Percentiles rank a stretch among this genome's conserved stretches.
phyloP scores from a whole-genome alignment of 2,329 filamentous ascomycete genomes.

The Fusarium circinatum region DNA sequence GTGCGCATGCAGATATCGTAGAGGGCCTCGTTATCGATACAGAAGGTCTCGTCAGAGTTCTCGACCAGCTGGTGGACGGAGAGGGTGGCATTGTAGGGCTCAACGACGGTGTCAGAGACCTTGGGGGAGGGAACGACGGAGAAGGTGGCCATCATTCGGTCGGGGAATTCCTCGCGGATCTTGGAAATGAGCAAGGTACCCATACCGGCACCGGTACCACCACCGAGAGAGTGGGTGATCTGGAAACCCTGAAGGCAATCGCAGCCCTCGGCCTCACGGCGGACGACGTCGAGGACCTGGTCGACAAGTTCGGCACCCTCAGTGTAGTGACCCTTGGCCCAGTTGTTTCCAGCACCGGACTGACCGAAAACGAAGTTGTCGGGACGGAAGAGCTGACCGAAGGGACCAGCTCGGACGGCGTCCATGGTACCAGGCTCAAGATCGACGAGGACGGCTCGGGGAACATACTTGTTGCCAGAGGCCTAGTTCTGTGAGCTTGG shows the following conservation, averaged over 20 bases:
- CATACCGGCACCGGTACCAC: conserved; percentile 99
- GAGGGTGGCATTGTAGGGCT: conserved; percentile 99
- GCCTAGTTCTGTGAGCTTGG: conserved; percentile 65
- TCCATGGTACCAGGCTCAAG: conserved; percentile 99
- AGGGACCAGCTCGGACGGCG: conserved; percentile 96
- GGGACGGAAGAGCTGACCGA: conserved; percentile 98
- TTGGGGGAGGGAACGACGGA: conserved; percentile 98
- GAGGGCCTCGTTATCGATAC: conserved; percentile 99
- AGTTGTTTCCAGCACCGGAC: conserved; percentile 99
- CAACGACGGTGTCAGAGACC: conserved; percentile 99
- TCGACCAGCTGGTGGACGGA: conserved; percentile 99
- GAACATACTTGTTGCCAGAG: conserved; percentile 98
- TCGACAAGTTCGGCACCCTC: conserved; percentile 99
- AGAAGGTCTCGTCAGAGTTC: conserved; percentile 99
- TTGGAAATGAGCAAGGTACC: conserved; percentile 99
- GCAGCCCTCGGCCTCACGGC: conserved; percentile 97
- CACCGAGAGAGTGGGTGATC: conserved; percentile 99
- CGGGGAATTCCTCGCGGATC: conserved; percentile 99
- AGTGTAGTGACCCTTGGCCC: conserved; percentile 99
- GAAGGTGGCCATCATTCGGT: conserved; percentile 99
- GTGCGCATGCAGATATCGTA: conserved; percentile 99
- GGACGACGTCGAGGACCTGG: conserved; percentile 97
- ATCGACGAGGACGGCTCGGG: conserved; percentile 98
- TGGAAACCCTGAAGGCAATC: conserved; percentile 99
- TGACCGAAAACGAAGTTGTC: conserved; percentile 99